Percentiles rank a stretch among this genome's conserved stretches.
phyloP scores from a whole-genome alignment of 306 rosid genomes.

The Hylodesmum podocarpum region DNA sequence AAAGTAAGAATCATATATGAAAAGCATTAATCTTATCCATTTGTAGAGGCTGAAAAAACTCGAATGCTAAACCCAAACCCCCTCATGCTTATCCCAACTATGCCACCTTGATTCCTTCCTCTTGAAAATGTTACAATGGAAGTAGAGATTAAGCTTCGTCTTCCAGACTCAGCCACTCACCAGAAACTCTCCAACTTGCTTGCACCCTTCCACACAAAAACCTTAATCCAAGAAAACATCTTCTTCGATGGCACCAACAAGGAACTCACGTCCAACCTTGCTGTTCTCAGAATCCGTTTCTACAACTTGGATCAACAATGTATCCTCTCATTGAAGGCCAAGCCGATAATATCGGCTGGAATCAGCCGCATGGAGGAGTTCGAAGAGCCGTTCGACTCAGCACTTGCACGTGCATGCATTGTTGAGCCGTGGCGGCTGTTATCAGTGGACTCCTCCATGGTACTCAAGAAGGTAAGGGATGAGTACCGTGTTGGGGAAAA shows the following conservation, averaged over 20 bases:
- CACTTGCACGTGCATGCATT: constrained; percentile 48
- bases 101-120: background rate
- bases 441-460: constrained; percentile 22
- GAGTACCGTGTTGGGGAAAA: constrained; percentile 33
- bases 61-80: background rate
- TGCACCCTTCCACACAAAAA: constrained; percentile 50
- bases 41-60: constrained; percentile 6
- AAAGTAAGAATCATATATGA: background rate
- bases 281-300: constrained; percentile 63
- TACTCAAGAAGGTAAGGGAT: constrained; percentile 40
- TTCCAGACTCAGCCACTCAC: constrained; percentile 49
- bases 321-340: constrained; percentile 54
- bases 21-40: constrained; percentile 27
- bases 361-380: constrained; percentile 52
- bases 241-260: constrained; percentile 57
- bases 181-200: constrained; percentile 56
- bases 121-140: constrained; percentile 31
- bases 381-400: constrained; percentile 54
- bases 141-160: constrained; percentile 63
- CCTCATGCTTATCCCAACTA: background rate
- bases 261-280: constrained; percentile 57
- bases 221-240: constrained; percentile 56
- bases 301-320: constrained; percentile 10
- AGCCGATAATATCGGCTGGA: constrained; percentile 46
- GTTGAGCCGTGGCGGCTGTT: constrained; percentile 60